phyloP scores from a whole-genome alignment of 2,329 filamentous ascomycete genomes.

The Trichoderma lentiforme region DNA sequence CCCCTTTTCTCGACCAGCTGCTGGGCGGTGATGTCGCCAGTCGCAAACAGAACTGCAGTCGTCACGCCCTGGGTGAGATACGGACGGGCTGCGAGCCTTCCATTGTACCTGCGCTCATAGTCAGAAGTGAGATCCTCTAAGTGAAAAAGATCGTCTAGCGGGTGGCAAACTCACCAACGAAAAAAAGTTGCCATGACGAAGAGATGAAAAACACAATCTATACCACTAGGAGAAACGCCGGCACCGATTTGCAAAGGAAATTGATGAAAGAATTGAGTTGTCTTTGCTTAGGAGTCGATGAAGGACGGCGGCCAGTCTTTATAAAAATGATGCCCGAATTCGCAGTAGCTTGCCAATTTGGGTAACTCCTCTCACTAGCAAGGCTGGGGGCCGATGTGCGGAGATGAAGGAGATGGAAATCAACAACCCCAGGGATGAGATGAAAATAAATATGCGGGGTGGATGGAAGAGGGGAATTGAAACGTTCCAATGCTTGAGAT shows the following conservation, averaged over 20 bases:
- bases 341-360: constrained; percentile 8
- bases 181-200: constrained; percentile 15
- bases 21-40: constrained; percentile 87
- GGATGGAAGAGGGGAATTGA: not conserved
- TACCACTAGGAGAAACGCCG: constrained; percentile 11
- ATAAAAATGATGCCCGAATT: constrained; percentile 4
- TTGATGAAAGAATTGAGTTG: not conserved
- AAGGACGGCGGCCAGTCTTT: not conserved
- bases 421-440: not conserved
- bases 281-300: not conserved
- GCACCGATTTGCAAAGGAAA: not conserved
- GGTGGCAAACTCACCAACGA: constrained; percentile 15
- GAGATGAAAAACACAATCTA: not conserved
- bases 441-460: not conserved
- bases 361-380: constrained; percentile 13
- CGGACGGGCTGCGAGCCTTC: constrained; percentile 73
- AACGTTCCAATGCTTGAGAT: not conserved
- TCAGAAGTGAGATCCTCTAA: constrained; percentile 3
- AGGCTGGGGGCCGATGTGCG: constrained; percentile 9
- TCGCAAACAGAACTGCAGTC: constrained; percentile 87
- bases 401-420: not conserved
- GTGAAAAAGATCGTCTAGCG: not conserved
- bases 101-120: constrained; percentile 69
- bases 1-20: constrained; percentile 84
- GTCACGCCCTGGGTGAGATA: constrained; percentile 88